Evolutionary conservation across 169 alveolate genomes (phyloP).

Genomic region (Pseudocohnilembus persalinus): DNA sequence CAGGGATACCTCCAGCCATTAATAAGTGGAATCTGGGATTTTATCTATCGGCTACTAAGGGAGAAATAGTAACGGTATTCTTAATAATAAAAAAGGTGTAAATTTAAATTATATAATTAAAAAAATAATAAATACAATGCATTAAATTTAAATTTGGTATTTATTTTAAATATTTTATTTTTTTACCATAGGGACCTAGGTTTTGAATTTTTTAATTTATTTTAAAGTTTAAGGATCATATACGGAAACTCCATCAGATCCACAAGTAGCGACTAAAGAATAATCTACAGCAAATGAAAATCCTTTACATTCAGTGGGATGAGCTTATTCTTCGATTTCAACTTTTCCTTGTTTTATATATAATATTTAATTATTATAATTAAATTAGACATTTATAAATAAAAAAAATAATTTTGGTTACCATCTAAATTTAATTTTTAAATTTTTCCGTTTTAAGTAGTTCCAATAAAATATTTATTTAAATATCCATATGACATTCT

Average conservation of each 20-base stretch:
- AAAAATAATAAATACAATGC: no score
- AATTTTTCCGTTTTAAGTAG: conserved; percentile 34
- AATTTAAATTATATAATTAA: no score
- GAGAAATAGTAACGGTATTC: conserved; percentile 48
- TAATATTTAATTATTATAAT: no score
- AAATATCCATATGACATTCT: conserved; percentile 41
- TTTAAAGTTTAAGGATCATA: conserved; percentile 37
- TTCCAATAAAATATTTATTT: conserved; percentile 29
- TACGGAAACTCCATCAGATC: conserved; percentile 39
- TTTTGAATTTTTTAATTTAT: conserved; percentile 30
- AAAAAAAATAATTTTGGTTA: background rate
- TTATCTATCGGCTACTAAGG: conserved; percentile 22
- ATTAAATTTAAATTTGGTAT: no score
- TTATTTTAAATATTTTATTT: no score
- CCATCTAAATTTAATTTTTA: conserved; percentile 16
- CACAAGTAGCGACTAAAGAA: conserved; percentile 43
- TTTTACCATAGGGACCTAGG: conserved; percentile 20
- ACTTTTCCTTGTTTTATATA: conserved; percentile 1
- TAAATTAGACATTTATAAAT: background rate
- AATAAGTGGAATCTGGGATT: conserved; percentile 27
- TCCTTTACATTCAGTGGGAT: conserved; percentile 38
- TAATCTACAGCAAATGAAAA: conserved; percentile 40
- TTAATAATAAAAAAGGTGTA: background rate
- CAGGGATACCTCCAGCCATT: conserved; percentile 53
- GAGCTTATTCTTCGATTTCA: conserved; percentile 1